Percentiles rank a stretch among this genome's conserved stretches.
Conservation (phyloP, 2,329 filamentous ascomycete genomes). For the Colletotrichum falcatum region DNA sequence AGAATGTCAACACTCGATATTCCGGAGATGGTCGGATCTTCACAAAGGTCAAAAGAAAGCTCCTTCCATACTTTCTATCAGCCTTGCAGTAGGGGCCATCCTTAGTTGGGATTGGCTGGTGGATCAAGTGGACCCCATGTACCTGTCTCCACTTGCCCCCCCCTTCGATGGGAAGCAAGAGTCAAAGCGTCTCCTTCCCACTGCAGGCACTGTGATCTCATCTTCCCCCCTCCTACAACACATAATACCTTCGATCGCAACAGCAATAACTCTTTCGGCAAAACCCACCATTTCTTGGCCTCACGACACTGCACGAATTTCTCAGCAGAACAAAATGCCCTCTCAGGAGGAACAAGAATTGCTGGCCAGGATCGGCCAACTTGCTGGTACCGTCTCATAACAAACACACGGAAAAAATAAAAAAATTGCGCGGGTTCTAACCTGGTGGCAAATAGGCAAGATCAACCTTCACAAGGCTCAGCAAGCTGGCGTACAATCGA, state of each 20-base stretch:
- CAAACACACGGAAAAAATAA: constrained; percentile 42
- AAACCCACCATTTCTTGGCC: background rate
- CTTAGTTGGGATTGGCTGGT: constrained; percentile 30
- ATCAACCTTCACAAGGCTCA: constrained; percentile 84
- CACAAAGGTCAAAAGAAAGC: constrained; percentile 16
- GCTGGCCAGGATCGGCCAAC: constrained; percentile 64
- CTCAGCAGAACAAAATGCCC: constrained; percentile 9
- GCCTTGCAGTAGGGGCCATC: constrained; percentile 32
- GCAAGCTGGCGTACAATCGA: constrained; percentile 56
- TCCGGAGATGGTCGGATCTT: background rate
- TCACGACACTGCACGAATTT: background rate
- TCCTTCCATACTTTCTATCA: constrained; percentile 24
- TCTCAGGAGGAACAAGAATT: constrained; percentile 64
- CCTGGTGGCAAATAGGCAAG: constrained; percentile 65
- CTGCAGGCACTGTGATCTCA: constrained; percentile 14
- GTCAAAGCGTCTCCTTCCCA: constrained; percentile 28
- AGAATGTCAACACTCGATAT: background rate
- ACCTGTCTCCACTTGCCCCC: constrained; percentile 2
- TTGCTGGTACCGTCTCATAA: constrained; percentile 56
- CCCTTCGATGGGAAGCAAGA: constrained; percentile 10
- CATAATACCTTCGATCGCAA: constrained; percentile 10
- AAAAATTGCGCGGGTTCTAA: constrained; percentile 9
- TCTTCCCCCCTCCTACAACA: constrained; percentile 2
- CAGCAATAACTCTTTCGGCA: background rate
- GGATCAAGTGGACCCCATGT: background rate